phyloP scores from a whole-genome alignment of 2,329 filamentous ascomycete genomes.

The Huntiella moniliformis region DNA sequence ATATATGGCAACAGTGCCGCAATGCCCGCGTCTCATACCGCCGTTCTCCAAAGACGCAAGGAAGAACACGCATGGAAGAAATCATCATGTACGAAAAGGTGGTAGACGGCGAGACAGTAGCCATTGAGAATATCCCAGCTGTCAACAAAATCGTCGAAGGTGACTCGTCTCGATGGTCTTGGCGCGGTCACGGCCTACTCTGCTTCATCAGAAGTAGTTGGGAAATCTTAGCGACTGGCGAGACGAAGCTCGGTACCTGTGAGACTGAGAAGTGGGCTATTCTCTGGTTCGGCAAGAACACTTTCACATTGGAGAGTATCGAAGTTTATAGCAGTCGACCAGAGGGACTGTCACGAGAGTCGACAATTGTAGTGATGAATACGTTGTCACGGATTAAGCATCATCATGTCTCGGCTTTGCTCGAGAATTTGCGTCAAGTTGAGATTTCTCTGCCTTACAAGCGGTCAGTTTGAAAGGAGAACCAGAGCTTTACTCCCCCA shows the following conservation, averaged over 20 bases:
- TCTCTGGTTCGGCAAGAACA: slow-evolving; percentile 66
- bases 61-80: slow-evolving; percentile 42
- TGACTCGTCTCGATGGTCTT: slow-evolving; percentile 39
- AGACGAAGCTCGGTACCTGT: slow-evolving; percentile 23
- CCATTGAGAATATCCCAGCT: too few relatives aligned
- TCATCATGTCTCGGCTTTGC: slow-evolving; percentile 32
- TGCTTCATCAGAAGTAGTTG: slow-evolving; percentile 56
- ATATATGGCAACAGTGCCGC: slow-evolving; percentile 63
- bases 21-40: slow-evolving; percentile 69
- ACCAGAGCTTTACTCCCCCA: too few relatives aligned
- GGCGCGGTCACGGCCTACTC: slow-evolving; percentile 61
- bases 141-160: slow-evolving; percentile 12
- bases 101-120: background rate
- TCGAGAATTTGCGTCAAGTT: slow-evolving; percentile 31
- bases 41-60: slow-evolving; percentile 26
- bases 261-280: slow-evolving; percentile 49
- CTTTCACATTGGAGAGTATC: slow-evolving; percentile 67
- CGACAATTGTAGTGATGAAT: background rate
- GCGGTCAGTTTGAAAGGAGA: too few relatives aligned
- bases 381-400: slow-evolving; percentile 27
- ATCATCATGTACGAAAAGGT: slow-evolving; percentile 45
- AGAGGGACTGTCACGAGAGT: slow-evolving; percentile 28
- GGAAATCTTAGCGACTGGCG: slow-evolving; percentile 65
- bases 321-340: slow-evolving; percentile 54
- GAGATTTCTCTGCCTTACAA: slow-evolving; percentile 34